Percentiles rank a stretch among this genome's conserved stretches.
These are phyloP conservation scores for Beta vulgaris DNA, from an alignment of 148 eudicot species.

Conservation along the genomic window DNA sequence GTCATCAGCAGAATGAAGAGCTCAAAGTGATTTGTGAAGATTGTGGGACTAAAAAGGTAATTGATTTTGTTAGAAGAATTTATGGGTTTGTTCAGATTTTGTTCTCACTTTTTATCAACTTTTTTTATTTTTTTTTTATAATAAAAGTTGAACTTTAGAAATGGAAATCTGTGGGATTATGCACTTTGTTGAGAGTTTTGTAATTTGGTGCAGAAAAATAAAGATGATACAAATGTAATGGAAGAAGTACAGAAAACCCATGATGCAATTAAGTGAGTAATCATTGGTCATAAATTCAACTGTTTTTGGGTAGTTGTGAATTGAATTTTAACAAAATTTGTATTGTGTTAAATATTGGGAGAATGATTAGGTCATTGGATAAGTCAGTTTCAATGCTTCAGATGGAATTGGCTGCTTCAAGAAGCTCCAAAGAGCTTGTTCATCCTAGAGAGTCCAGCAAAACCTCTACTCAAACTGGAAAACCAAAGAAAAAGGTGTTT, in stretches of 20 bases:
- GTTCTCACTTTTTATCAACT: background rate
- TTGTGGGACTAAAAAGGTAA: constrained; percentile 62
- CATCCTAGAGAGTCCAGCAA: constrained; percentile 30
- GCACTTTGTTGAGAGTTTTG: constrained; percentile 9
- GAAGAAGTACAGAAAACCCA: constrained; percentile 76
- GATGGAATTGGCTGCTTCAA: constrained; percentile 71
- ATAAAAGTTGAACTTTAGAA: background rate
- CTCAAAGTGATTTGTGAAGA: constrained; percentile 65
- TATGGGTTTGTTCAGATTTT: background rate
- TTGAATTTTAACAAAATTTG: background rate
- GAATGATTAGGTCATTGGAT: constrained; percentile 61
- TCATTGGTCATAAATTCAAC: background rate
- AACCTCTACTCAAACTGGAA: constrained; percentile 35
- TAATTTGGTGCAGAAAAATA: constrained; percentile 42
- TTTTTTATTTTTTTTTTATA: background rate
- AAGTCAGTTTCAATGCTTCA: constrained; percentile 79
- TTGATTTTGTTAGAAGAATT: constrained; percentile 1
- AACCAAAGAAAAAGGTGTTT: constrained; percentile 69
- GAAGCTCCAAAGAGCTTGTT: constrained; percentile 47
- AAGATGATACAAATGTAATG: constrained; percentile 63
- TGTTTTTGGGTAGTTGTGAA: background rate
- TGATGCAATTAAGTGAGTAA: constrained; percentile 79
- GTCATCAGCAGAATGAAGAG: constrained; percentile 61
- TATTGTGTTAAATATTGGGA: constrained; percentile 24
- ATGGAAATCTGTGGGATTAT: constrained; percentile 12